Evolutionary conservation across 2,329 filamentous ascomycete genomes (phyloP), one percentile per base, ranked within the genome.

Genomic region (Venturia asperata): DNA sequence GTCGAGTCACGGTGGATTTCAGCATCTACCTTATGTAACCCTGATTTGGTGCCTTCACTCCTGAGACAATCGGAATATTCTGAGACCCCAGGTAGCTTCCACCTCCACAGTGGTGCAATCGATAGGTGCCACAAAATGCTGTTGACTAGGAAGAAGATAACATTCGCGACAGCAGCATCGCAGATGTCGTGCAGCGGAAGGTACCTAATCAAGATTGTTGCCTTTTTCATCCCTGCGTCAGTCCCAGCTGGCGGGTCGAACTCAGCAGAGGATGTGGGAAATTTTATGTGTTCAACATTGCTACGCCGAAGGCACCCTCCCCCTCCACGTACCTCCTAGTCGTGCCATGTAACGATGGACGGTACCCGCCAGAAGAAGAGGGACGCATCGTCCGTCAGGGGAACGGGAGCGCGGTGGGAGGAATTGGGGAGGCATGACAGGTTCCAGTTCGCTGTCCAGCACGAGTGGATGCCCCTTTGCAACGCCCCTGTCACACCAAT

Each of bases 141-240:
- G 4, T 56, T 37, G 30, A n/a, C 27, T n/a, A 30, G 34, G 49
- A 30, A 55, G 24, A 55, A 55, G 49, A 58, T n/a, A 37, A n/a
- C 17, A 24, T 37, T 9, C 30, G 21, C 15, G 7, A 55, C 52
- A 58, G 37, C 52, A 58, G 30, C 27, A 39, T n/a, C 52, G 37
- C 52, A 58, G 27, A 58, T 58, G 52, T 37, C 52, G 52, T 58
- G 52, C 52, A 58, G 52, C 52, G 30, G 52, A 58, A 58, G 52
- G 30, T 58, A 58, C 15, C 30, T 37, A 58, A 39, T 58, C 27
- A 58, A 58, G 15, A 39, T 13, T 37, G 30, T 27, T 11, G 15
- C 17, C 5, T 34, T 34, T 30, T 6, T 56, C 17, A 58, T 58
- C 52, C 52, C 52, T 34, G 52, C 37, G 19, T 19, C 27, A n/a